Evolutionary conservation across 2,329 filamentous ascomycete genomes (phyloP), one percentile per base, ranked within the genome.

Genomic region (Penicillium fuscoglaucum): DNA sequence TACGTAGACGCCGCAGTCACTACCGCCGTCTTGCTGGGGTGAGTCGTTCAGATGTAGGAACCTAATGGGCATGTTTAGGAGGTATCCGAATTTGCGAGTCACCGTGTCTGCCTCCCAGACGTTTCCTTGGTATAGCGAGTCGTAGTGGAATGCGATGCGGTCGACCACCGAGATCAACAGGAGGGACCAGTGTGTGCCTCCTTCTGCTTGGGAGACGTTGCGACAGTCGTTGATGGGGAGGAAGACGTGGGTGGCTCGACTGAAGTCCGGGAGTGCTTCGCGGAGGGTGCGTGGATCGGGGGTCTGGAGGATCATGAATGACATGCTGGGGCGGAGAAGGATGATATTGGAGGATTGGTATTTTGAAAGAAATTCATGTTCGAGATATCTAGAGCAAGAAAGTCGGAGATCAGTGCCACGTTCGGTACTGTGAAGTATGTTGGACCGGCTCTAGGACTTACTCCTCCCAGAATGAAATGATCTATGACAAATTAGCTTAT

Each of bases 391-490:
- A 62, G 29, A 49, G 50, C 53, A 51, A 28, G 9, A 19, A 39
- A 40, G 45, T 35, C 17, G 21, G n/a, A 10, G 28, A 58, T 65
- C 58, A 65, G 57, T 57, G 50, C 37, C 40, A 41, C 24, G 39
- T 33, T 58, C 31, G 37, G 49, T 33, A 40, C 45, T 24, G 24
- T 21, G 21, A 47, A 37, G 26, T 29, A 15, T 31, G 41, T 43
- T 24, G n/a, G 21, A 33, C 37, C 47, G 59, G n/a, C 5, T 51
- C 8, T 31, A 49, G 49, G 40, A 75, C 80, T 68, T 87, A 96
- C 83, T 98, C 93, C 83, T 98, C 90, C 93, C 95, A 99, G 74
- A 99, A 98, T 51, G 91, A 89, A 66, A 99, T 98, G 68, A 92
- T 93, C 90, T 93, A 66, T 46, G 51, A 66, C 44, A 35, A 35